Base-by-base conservation (phyloP, 2,329 filamentous ascomycete genomes). In the Periconia sp. region DNA sequence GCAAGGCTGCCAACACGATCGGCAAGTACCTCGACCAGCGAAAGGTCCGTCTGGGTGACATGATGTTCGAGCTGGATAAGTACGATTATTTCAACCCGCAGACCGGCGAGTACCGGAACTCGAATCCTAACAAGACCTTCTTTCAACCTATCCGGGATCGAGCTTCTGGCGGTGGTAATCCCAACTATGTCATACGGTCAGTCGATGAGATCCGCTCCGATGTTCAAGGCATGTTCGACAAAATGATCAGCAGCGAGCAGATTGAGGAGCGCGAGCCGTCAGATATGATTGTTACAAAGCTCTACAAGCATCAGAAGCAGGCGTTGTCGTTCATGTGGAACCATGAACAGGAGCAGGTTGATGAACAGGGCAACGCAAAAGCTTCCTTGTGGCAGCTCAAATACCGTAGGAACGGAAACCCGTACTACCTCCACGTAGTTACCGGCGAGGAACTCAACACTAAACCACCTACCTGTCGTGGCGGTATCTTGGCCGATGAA, bases 291-390 rank as follows among this genome's bases (percentile, higher is more conserved):
- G 92, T 87, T 0, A 80, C 77, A 0, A 80, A 84, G 27, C 77
- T 97, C 17, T 84, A 97, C 41, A 82, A 82, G 53, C 93, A 97
- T 74, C 93, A 97, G 72, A 94, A 91, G 71, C 92, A 97, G 74
- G 93, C 89, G 0, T 81, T 97, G 0, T 85, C 87, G 69, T 97
- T 96, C 69, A 91, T 97, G 88, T 85, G 81, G 10, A 83, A 84
- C 18, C 89, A 90, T 57, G 93, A 97, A 73, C 83, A 85, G 46
- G 82, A 85, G 0, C 80, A 83, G 13, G 78, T 79, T n/a, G 81
- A 81, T 48, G 83, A 84, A 18, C 77, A 79, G 0, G 83, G 87
- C 31, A 84, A 88, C 31, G 81, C 83, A 49, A 84, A 86, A 57
- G 87, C 86, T 48, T 89, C 90, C 0, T 84, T 96, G 37, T 97